These are phyloP conservation scores for Dendrobium chrysotoxum DNA, from an alignment of 106 monocot species.

Conservation along the genomic window DNA sequence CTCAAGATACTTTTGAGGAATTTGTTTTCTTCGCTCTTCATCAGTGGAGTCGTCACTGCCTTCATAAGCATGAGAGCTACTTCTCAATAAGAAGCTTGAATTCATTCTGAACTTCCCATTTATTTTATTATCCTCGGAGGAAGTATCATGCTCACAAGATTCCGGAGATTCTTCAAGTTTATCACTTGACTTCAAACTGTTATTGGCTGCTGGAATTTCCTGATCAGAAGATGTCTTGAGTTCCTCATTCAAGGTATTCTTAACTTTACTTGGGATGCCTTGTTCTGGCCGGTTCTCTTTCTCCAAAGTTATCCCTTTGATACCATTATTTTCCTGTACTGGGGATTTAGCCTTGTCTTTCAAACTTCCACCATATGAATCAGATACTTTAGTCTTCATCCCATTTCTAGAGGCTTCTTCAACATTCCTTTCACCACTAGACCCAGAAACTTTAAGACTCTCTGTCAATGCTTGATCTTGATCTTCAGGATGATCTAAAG, in stretches of 20 bases:
- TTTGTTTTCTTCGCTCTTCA: background rate
- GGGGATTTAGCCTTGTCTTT: background rate
- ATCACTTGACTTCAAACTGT: constrained; percentile 8
- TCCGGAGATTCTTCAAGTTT: constrained; percentile 12
- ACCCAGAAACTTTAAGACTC: background rate
- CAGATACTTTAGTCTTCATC: background rate
- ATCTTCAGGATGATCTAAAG: background rate
- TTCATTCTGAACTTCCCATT: background rate
- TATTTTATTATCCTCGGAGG: background rate
- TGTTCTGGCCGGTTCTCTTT: background rate
- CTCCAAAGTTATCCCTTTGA: background rate
- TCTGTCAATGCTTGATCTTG: background rate
- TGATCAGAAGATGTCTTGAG: background rate
- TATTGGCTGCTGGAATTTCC: background rate
- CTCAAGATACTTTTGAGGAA: background rate
- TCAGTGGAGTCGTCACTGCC: constrained; percentile 16
- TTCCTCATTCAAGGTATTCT: background rate
- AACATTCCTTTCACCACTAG: background rate
- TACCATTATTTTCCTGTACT: background rate
- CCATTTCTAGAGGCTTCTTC: background rate
- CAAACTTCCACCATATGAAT: background rate
- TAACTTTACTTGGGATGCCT: background rate
- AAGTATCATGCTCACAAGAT: background rate
- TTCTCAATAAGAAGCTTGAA: background rate
- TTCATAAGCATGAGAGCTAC: constrained; percentile 13